Base-by-base conservation (phyloP, 108 stramenopile species). In the Aurantiochytrium sp. region DNA sequence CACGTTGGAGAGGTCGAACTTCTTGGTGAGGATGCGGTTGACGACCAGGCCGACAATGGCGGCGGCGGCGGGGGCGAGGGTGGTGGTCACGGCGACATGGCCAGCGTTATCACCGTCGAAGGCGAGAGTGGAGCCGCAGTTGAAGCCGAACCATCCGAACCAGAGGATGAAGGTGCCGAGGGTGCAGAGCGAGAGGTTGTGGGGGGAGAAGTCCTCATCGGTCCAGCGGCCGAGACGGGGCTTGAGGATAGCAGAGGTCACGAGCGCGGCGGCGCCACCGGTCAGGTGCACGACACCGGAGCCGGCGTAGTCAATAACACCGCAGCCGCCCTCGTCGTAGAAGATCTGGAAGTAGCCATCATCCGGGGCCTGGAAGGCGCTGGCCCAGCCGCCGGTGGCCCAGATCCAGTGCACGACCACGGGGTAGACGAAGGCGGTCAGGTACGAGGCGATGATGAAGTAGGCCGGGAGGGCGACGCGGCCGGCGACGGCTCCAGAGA, bases 101-200 rank as follows among this genome's bases (percentile, higher is more conserved):
- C 48, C 55, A 5, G 52, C 55, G 19, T 86, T 87, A 4, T 37
- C 45, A n/a, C 89, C 90, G 32, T 85, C 69, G 86, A 96, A 94
- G n/a, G 87, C 65, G 22, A 96, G 91, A 15, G 96, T 95, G 52
- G 93, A 94, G 17, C 95, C 96, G 8, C 93, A 91, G 92, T 97
- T 97, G 96, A 97, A 97, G 36, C 96, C 96, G 87, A 96, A 96
- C 97, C 97, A 98, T 52, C 96, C 97, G 68, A 96, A 94, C 96
- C 96, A 96, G 4, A 98, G 94, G 88, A 95, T 92, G 92, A 97
- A 94, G 4, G 94, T 95, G 53, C 96, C 96, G 19, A 96, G 90
- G 36, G 95, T 94, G 91, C 96, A 95, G 24, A 96, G 88, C 30
- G 96, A 88, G 45, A 94, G 90, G 19, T 94, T 95, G 89, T 96